Conservation (phyloP, 768 basidiomycete genomes). For the Podaxis sp. region DNA sequence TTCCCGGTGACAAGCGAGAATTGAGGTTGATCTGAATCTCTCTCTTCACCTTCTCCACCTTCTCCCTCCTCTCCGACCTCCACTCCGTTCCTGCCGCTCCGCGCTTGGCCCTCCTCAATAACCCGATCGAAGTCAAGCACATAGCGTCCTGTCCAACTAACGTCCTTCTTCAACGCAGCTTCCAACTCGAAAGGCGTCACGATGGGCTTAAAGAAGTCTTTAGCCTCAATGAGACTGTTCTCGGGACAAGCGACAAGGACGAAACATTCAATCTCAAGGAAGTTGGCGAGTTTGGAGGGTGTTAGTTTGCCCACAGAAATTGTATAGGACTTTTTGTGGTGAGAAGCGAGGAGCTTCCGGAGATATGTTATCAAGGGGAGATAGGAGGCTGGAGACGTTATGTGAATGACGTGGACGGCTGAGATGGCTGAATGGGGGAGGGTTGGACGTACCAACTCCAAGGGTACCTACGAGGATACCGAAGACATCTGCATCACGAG, state of each 20-base stretch:
- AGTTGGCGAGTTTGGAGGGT: conserved; percentile 93
- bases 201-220: conserved; percentile 91
- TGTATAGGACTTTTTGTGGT: conserved; percentile 90
- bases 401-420: background rate
- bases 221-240: conserved; percentile 78
- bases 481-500: conserved; percentile 90
- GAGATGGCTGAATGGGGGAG: background rate
- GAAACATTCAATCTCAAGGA: conserved; percentile 94
- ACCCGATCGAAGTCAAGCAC: conserved; percentile 74
- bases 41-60: conserved; percentile 32
- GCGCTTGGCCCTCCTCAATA: conserved; percentile 29
- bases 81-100: background rate
- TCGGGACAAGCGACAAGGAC: conserved; percentile 94
- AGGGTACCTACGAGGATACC: conserved; percentile 95
- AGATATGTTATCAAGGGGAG: conserved; percentile 82
- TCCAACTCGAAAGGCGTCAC: conserved; percentile 92
- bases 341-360: conserved; percentile 61
- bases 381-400: conserved; percentile 61
- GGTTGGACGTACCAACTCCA: conserved; percentile 65
- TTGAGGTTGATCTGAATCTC: conserved; percentile 69
- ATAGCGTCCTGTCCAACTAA: conserved; percentile 75
- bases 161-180: conserved; percentile 70
- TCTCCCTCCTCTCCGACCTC: conserved; percentile 19
- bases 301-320: conserved; percentile 94
- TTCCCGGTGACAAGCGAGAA: conserved; percentile 88